Conservation (phyloP, 371 early-diverging fungal species). For the Mortierella sp. region DNA sequence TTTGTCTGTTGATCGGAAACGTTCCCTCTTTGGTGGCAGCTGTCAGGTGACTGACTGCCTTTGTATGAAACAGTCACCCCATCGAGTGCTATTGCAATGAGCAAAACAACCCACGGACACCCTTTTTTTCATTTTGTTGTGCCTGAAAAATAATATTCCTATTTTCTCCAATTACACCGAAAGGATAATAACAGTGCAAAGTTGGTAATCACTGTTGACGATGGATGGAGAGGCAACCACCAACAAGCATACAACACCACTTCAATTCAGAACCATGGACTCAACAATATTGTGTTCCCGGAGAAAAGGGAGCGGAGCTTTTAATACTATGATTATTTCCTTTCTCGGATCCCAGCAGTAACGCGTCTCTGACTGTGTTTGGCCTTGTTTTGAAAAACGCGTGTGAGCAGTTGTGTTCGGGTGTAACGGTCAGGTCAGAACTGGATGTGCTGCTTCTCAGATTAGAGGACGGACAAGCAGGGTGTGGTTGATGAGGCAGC, state of each 20-base stretch:
- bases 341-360: neutral
- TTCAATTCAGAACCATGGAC: neutral
- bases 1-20: slow-evolving; percentile 24
- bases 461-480: too few relatives aligned
- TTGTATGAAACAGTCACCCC: neutral
- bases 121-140: neutral
- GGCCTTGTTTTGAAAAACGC: too few relatives aligned
- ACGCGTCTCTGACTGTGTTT: neutral
- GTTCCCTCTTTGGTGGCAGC: slow-evolving; percentile 15
- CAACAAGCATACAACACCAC: neutral
- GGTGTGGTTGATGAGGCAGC: too few relatives aligned
- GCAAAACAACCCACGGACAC: neutral
- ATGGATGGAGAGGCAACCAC: too few relatives aligned
- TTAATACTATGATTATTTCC: neutral
- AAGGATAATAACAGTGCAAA: too few relatives aligned
- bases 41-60: neutral
- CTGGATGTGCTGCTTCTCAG: too few relatives aligned
- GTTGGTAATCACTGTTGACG: too few relatives aligned
- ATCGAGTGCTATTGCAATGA: neutral
- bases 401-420: too few relatives aligned
- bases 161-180: neutral
- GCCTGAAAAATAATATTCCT: neutral
- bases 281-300: neutral
- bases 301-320: neutral
- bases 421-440: too few relatives aligned